Evolutionary conservation across 352 stramenopile genomes (phyloP).

Genomic region (Pythium brachiatum): DNA sequence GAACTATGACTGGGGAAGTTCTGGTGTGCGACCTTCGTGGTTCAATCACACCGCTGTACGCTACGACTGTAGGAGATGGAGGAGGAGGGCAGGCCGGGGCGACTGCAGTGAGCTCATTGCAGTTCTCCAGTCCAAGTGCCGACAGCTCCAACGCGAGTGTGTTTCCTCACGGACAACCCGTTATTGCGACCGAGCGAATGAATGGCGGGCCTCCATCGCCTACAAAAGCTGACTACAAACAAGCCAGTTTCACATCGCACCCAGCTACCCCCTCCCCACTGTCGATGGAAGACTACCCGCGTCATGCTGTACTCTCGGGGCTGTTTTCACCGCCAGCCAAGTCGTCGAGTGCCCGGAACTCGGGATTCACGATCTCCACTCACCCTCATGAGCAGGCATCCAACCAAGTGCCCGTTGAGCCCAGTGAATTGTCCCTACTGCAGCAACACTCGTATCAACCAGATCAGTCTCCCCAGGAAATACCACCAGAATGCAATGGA

Average conservation of each 20-base stretch:
- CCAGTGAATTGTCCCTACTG: conserved; percentile 5
- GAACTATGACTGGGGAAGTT: conserved; percentile 51
- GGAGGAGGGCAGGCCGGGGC: background rate
- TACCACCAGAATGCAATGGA: background rate
- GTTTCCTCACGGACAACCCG: conserved; percentile 36
- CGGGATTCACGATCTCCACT: conserved; percentile 14
- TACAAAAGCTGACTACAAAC: background rate
- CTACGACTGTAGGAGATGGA: conserved; percentile 38
- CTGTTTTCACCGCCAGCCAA: conserved; percentile 14
- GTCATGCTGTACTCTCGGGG: background rate
- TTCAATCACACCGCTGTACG: conserved; percentile 57
- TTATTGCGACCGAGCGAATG: conserved; percentile 43
- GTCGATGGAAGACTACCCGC: conserved; percentile 2
- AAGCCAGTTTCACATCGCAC: background rate
- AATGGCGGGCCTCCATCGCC: conserved; percentile 13
- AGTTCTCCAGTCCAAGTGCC: conserved; percentile 43
- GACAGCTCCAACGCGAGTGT: conserved; percentile 33
- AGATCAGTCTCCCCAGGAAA: background rate
- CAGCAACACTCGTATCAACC: conserved; percentile 6
- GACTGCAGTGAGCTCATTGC: conserved; percentile 46
- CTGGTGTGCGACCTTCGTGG: conserved; percentile 65
- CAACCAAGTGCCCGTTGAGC: conserved; percentile 3
- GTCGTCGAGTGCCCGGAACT: conserved; percentile 1
- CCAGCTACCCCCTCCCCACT: background rate
- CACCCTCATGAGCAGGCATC: background rate